Base-by-base conservation (phyloP, 2,329 filamentous ascomycete genomes). In the Acrodontium crateriforme region DNA sequence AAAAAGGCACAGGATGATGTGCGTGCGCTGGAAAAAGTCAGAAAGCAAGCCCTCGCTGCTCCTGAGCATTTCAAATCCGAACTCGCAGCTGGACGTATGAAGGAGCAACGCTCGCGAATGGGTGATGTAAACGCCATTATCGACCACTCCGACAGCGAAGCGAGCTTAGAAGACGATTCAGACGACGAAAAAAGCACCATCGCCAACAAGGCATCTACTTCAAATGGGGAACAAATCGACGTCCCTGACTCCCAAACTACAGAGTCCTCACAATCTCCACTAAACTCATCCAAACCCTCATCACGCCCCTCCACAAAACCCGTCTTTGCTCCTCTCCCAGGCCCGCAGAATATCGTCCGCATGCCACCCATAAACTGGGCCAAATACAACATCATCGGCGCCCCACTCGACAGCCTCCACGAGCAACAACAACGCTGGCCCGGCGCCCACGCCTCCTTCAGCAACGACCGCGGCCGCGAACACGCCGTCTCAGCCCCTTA, bases 351-450 rank as follows among this genome's bases (percentile, higher is more conserved):
- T 41, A 62, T 95, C 1, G 76, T 91, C 15, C 74, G 85, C 21
- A 83, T 77, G 58, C 87, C 87, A 6, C 78, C 82, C 6, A 76
- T 95, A 47, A 93, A 94, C 59, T 95, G 87, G 87, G 72, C 75
- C 9, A 85, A 93, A 49, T 95, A 95, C 53, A 81, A 82, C 42
- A 67, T 94, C n/a, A 74, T 89, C 3, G 85, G 83, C 26, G 77
- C 81, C 34, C 72, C 81, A 2, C 63, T 94, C 18, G 83, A 94
- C 53, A 79, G 74, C 50, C 62, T 94, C 38, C 85, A 94, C 51
- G 69, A 73, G 27, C 80, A 92, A 47, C 84, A 94, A 56, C 58
- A 74, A 28, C 57, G 61, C 26, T 67, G 70, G 29, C 84, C 83
- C 2, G 45, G 48, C 13, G 45, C 35, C 12, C 25, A 18, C 7